These are phyloP conservation scores for Mycena leptocephala DNA, from an alignment of 768 basidiomycete species.

Conservation along the genomic window DNA sequence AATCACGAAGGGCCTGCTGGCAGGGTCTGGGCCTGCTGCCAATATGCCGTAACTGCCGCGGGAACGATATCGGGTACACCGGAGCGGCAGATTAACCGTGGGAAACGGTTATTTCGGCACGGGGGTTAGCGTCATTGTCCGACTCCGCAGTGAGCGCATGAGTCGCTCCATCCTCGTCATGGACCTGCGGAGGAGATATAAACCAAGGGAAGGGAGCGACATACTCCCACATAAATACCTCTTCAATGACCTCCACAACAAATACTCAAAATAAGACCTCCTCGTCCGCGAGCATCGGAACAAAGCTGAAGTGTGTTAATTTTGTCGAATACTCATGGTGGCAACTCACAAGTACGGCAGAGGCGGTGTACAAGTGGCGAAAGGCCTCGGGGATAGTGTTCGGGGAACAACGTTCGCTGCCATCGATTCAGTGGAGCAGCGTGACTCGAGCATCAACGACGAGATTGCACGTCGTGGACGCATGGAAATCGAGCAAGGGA, in stretches of 20 bases:
- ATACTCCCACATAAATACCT: background rate
- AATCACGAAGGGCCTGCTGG: too few relatives aligned
- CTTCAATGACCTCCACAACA: conserved; percentile 11
- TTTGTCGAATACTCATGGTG: conserved; percentile 43
- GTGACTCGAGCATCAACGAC: conserved; percentile 49
- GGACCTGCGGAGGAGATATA: background rate
- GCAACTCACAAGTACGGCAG: background rate
- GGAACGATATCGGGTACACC: background rate
- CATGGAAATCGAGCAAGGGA: conserved; percentile 57
- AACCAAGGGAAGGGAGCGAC: background rate
- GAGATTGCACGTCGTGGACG: conserved; percentile 56
- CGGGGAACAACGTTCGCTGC: conserved; percentile 61
- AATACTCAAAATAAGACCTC: background rate
- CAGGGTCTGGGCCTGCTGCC: background rate
- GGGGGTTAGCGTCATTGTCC: background rate
- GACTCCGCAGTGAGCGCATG: conserved; percentile 27
- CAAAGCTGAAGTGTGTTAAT: conserved; percentile 23
- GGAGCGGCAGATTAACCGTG: background rate
- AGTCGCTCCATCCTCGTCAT: conserved; percentile 25
- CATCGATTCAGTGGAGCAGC: conserved; percentile 52
- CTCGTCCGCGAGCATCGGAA: conserved; percentile 20
- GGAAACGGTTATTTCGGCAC: background rate
- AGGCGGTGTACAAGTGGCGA: conserved; percentile 18
- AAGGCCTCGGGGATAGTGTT: conserved; percentile 62
- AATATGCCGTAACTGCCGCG: background rate